Evolutionary conservation across 2,329 filamentous ascomycete genomes (phyloP), one percentile per base, ranked within the genome.

Genomic region (Arthrobotrys iridis): DNA sequence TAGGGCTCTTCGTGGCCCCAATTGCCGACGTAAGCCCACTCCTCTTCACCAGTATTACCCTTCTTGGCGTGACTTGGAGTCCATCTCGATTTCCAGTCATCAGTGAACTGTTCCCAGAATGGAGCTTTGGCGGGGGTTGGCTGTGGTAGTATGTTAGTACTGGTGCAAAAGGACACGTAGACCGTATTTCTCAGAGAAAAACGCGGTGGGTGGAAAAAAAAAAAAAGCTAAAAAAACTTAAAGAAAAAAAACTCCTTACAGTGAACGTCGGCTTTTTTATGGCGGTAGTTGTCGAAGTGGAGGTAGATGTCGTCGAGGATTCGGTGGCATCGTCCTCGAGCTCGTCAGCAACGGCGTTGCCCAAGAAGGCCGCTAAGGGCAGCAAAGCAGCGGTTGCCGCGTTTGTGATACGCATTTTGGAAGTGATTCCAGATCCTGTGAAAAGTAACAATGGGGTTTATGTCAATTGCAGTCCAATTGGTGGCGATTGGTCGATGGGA

Each of bases 91-190:
- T 97, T 91, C 94, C 94, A 98, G 84, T 92, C 93, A 80, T 96
- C 91, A 84, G 92, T 96, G 86, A 99, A 99, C 84, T 99, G 95
- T 86, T 99, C 95, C 78, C 98, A 86, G 88, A 99, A 99, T 76
- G 93, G 92, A 79, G 90, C 95, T 85, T 97, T 95, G 81, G 98
- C 83, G 77, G 62, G 57, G 28, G 86, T 87, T 74, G 95, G 93
- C 94, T 99, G 81, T 13, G 50, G 46, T 63, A 13, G 22, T 11
- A 30, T 48, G 50, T 68, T 33, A 71, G 20, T 63, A 46, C 45
- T 37, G 30, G 24, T 76, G 18, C 24, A 33, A 41, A n/a, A 64
- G 26, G 30, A 24, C 52, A 58, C 26, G 18, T n/a, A 41, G 18
- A 26, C 13, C 11, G 4, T n/a, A 13, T 8, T 8, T 22, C 45